Evolutionary conservation across 2,329 filamentous ascomycete species (phyloP).

Genomic region (Clonostachys chloroleuca): DNA sequence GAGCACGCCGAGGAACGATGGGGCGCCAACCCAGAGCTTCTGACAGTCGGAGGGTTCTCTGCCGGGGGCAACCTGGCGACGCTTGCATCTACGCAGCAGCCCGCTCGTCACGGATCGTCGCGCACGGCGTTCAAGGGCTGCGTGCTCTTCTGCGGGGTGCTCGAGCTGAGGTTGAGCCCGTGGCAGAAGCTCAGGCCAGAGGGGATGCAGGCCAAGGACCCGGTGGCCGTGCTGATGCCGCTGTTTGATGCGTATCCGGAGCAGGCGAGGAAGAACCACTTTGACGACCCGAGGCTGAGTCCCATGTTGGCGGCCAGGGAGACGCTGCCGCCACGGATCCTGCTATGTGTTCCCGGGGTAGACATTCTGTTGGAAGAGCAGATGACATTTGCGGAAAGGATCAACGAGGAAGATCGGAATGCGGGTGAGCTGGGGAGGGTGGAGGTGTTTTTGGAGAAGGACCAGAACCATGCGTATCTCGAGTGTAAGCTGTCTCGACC

Average conservation of each 20-base stretch:
- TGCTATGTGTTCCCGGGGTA: slow-evolving; percentile 30
- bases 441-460: slow-evolving; percentile 1
- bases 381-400: slow-evolving; percentile 26
- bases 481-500: slow-evolving; percentile 2
- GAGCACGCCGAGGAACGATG: slow-evolving; percentile 26
- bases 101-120: slow-evolving; percentile 10
- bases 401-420: slow-evolving; percentile 13
- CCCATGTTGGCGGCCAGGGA: slow-evolving; percentile 24
- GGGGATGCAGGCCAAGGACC: slow-evolving; percentile 27
- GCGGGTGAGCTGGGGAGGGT: not conserved
- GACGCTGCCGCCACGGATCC: slow-evolving; percentile 27
- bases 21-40: slow-evolving; percentile 26
- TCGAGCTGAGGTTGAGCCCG: slow-evolving; percentile 32
- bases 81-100: slow-evolving; percentile 21
- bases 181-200: slow-evolving; percentile 29
- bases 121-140: slow-evolving; percentile 24
- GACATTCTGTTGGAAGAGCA: slow-evolving; percentile 36
- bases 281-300: slow-evolving; percentile 26
- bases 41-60: slow-evolving; percentile 38
- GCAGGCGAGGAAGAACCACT: slow-evolving; percentile 14
- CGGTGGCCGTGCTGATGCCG: slow-evolving; percentile 27
- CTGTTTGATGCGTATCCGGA: slow-evolving; percentile 38
- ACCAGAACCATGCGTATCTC: slow-evolving; percentile 4
- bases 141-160: slow-evolving; percentile 30
- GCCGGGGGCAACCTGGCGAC: slow-evolving; percentile 38